A percentile compares a stretch with the other conserved stretches of the same genome.
These are phyloP conservation scores for Penicillium brasilianum DNA, from an alignment of 2,329 filamentous ascomycete genomes.

Conservation along the genomic window DNA sequence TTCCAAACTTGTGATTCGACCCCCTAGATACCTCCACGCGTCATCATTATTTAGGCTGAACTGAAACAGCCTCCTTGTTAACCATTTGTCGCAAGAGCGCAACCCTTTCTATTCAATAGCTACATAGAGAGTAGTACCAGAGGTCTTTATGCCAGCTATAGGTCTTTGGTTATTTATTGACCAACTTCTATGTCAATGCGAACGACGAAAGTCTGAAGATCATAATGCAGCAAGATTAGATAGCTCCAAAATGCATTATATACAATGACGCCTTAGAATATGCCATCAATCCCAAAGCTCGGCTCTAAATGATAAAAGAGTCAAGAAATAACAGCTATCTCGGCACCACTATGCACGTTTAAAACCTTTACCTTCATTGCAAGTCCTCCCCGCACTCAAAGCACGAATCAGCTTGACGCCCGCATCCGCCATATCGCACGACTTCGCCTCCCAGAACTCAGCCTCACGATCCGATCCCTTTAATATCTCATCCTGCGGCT, in stretches of 20 bases:
- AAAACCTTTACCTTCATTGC: slow-evolving; percentile 12
- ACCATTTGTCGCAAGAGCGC: no score
- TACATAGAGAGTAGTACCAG: no score
- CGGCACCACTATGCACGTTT: slow-evolving; percentile 21
- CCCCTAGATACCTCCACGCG: neutral
- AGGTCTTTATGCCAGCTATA: no score
- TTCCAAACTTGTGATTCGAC: neutral
- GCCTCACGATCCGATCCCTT: slow-evolving; percentile 49
- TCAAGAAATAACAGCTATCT: neutral
- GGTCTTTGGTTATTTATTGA: no score
- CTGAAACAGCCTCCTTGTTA: no score
- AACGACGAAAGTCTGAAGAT: no score
- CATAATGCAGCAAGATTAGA: neutral
- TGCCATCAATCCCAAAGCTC: neutral
- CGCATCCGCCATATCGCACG: slow-evolving; percentile 57
- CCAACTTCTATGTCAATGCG: no score
- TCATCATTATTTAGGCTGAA: no score
- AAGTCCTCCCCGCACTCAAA: slow-evolving; percentile 37
- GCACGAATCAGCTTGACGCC: slow-evolving; percentile 58
- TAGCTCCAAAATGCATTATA: no score
- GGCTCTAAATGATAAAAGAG: neutral
- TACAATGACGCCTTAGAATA: neutral
- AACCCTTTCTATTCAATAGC: neutral
- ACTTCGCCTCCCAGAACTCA: slow-evolving; percentile 60
- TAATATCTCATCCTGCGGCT: slow-evolving; percentile 33